Base-by-base conservation (phyloP, 2,329 filamentous ascomycete species). In the Drechslera avenae region DNA sequence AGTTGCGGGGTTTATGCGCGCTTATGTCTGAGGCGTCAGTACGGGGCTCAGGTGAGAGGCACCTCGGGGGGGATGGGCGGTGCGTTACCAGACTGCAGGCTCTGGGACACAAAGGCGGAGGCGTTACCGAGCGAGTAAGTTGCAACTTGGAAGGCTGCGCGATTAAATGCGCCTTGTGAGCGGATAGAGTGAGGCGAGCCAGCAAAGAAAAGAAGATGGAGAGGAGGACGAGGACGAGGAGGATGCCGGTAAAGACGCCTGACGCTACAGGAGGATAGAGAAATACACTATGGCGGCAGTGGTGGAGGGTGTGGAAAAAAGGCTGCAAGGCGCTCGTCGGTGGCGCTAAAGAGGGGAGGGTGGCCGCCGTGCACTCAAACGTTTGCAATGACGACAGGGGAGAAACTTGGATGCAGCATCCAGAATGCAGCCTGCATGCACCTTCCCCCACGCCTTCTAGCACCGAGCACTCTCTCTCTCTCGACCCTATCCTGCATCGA, bases 381-480 rank as follows among this genome's bases (percentile, higher is more conserved):
- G 9, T 23, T 28, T 28, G 35, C 48, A 23, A 60, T 58, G 57
- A 60, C 55, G 55, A 54, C 55, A 59, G 44, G 44, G 49, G 28
- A 13, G 14, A 35, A 37, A 28, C 49, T 39, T 39, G 36, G 31
- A 35, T 35, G 32, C n/a, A n/a, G n/a, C n/a, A n/a, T n/a, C n/a
- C n/a, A n/a, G n/a, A n/a, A n/a, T n/a, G n/a, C n/a, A n/a, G n/a
- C n/a, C n/a, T n/a, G n/a, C n/a, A n/a, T n/a, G n/a, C 43, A 28
- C 9, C 36, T 28, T 40, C 30, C 18, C 23, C 32, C 43, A 40
- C 19, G 37, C 32, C 31, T 31, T 32, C 23, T 41, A 34, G 31
- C 30, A 26, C 26, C 41, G 3, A 8, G 23, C 8, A 4, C 8
- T 28, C 26, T 5, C 10, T 10, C n/a, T n/a, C n/a, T n/a, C n/a